Evolutionary conservation across 140 eudicot species (phyloP).

Genomic region (Bidens hawaiensis): DNA sequence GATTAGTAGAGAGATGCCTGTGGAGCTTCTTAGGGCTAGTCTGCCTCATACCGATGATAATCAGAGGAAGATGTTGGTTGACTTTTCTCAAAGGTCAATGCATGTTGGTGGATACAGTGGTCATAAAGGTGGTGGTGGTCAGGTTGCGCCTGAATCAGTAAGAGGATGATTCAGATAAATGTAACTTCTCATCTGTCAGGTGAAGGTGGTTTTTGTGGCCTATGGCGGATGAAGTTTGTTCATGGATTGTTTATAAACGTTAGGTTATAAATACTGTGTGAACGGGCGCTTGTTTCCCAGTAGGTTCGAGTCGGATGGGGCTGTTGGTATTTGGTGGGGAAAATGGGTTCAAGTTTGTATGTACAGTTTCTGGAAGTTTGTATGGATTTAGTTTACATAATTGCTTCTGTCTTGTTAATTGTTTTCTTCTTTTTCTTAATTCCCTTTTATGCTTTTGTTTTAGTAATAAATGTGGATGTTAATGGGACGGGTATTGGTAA

Average conservation of each 20-base stretch:
- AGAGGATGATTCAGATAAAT: conserved; percentile 46
- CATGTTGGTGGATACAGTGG: conserved; percentile 60
- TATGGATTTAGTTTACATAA: conserved; percentile 18
- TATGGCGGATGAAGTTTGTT: conserved; percentile 22
- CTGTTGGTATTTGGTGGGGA: conserved; percentile 1
- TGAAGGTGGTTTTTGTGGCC: conserved; percentile 29
- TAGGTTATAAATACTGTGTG: conserved; percentile 25
- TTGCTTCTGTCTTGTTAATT: neutral
- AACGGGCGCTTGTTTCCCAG: neutral
- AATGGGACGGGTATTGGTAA: no score
- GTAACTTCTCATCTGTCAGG: conserved; percentile 16
- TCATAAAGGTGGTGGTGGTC: conserved; percentile 61
- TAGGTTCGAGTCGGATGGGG: neutral
- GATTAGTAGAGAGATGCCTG: conserved; percentile 88
- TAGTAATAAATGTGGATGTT: no score
- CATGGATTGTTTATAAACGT: conserved; percentile 5
- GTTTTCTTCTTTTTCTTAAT: neutral
- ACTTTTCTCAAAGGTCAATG: conserved; percentile 82
- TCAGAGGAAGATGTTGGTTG: conserved; percentile 68
- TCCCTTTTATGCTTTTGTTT: neutral
- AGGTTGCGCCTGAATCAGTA: conserved; percentile 70
- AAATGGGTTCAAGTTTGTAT: conserved; percentile 4
- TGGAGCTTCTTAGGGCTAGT: conserved; percentile 89
- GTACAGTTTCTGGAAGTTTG: conserved; percentile 40
- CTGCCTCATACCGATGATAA: conserved; percentile 88